A percentile compares a stretch with the other conserved stretches of the same genome.
Evolutionary conservation across 2,329 filamentous ascomycete genomes (phyloP).

Genomic region (Epichloe elymi): DNA sequence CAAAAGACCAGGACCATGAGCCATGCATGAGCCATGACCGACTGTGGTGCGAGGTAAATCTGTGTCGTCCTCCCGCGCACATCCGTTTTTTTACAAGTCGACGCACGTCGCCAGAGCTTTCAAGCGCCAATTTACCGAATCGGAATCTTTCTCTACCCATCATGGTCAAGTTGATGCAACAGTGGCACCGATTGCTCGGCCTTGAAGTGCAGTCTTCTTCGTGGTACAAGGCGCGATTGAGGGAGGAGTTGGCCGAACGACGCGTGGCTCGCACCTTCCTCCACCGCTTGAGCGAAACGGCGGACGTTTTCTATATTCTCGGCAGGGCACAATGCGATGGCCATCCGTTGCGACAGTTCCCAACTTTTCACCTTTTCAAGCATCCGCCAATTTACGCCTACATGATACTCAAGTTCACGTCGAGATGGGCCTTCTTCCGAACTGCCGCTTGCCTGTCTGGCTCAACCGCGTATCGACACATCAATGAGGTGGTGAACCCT

Average conservation of each 20-base stretch:
- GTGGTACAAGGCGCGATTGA: constrained; percentile 27
- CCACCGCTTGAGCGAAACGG: constrained; percentile 28
- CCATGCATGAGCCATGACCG: no score
- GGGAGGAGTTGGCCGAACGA: constrained; percentile 25
- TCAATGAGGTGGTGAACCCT: constrained; percentile 32
- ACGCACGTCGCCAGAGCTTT: no score
- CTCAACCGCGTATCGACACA: constrained; percentile 9
- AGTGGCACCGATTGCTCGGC: constrained; percentile 9
- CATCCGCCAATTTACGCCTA: constrained; percentile 23
- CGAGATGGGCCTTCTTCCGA: constrained; percentile 28
- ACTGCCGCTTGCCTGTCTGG: constrained; percentile 20
- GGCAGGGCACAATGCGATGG: constrained; percentile 26
- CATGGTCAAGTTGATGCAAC: not conserved
- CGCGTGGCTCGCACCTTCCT: constrained; percentile 16
- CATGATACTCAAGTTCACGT: constrained; percentile 30
- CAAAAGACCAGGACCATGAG: no score
- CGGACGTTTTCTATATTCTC: constrained; percentile 30
- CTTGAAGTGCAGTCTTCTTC: constrained; percentile 19
- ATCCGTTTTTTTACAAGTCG: no score
- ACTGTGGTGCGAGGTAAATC: no score
- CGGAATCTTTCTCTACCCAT: not conserved
- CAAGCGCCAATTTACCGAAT: no score
- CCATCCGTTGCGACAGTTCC: constrained; percentile 17
- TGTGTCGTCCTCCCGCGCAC: no score
- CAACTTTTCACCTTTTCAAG: constrained; percentile 9